These are phyloP conservation scores for Diaporthe sp. DNA, from an alignment of 2,329 filamentous ascomycete genomes.

Conservation along the genomic window DNA sequence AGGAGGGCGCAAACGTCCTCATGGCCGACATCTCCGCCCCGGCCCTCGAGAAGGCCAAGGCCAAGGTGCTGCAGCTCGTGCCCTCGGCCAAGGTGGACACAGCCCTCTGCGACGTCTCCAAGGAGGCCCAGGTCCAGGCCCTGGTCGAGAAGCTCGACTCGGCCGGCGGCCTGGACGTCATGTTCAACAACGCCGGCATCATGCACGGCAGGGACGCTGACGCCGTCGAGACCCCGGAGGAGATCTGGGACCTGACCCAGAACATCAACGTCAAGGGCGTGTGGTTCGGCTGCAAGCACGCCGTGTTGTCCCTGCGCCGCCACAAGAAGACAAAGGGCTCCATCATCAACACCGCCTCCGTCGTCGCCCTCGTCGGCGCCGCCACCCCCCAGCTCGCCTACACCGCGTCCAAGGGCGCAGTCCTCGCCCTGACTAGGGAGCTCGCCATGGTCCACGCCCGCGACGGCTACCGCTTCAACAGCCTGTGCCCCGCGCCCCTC, in stretches of 20 bases:
- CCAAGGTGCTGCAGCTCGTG: conserved; percentile 80
- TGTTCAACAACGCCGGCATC: conserved; percentile 98
- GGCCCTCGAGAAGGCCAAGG: conserved; percentile 80
- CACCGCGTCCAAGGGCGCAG: conserved; percentile 93
- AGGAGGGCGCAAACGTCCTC: conserved; percentile 87
- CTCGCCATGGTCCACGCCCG: conserved; percentile 92
- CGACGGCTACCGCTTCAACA: conserved; percentile 91
- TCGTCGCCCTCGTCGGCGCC: conserved; percentile 88
- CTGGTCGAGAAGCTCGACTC: conserved; percentile 81
- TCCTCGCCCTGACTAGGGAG: conserved; percentile 90
- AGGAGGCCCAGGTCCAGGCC: conserved; percentile 82
- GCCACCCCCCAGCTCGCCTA: conserved; percentile 93
- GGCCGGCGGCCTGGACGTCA: conserved; percentile 90
- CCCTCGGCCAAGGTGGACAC: conserved; percentile 62
- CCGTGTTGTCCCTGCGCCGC: conserved; percentile 82
- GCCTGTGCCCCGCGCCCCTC: conserved; percentile 88
- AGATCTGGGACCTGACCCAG: conserved; percentile 94
- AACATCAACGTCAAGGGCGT: conserved; percentile 98
- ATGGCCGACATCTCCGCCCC: conserved; percentile 87
- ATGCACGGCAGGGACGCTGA: conserved; percentile 89
- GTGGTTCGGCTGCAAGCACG: conserved; percentile 97
- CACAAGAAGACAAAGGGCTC: conserved; percentile 83
- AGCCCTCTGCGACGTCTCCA: conserved; percentile 78
- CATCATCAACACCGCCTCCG: conserved; percentile 93
- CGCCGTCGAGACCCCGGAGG: conserved; percentile 86